These are phyloP conservation scores for Leptographium procerum DNA, from an alignment of 2,329 filamentous ascomycete genomes.

Conservation along the genomic window DNA sequence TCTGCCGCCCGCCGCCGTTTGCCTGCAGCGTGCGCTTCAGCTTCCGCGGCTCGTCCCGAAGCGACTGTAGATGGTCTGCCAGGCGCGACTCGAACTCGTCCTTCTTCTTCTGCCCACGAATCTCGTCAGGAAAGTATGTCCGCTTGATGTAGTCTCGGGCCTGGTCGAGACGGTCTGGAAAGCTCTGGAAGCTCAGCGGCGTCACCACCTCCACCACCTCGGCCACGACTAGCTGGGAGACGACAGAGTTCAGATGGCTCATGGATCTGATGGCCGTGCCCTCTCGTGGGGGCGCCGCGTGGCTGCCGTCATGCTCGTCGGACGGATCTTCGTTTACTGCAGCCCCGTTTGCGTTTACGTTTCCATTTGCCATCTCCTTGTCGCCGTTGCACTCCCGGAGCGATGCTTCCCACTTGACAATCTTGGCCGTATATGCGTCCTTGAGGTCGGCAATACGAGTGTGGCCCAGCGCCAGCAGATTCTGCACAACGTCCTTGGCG, in stretches of 20 bases:
- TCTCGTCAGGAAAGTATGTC: constrained; percentile 37
- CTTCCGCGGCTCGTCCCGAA: constrained; percentile 38
- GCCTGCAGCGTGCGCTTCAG: constrained; percentile 41
- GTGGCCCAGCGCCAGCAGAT: constrained; percentile 66
- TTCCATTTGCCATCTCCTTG: background rate
- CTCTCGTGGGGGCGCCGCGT: background rate
- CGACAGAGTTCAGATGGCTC: constrained; percentile 35
- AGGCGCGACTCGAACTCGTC: constrained; percentile 48
- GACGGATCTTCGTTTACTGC: background rate
- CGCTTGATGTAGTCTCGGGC: constrained; percentile 53
- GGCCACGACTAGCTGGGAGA: constrained; percentile 46
- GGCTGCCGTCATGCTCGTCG: background rate
- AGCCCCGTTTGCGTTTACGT: constrained; percentile 1
- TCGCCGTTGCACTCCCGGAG: background rate
- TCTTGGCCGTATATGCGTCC: constrained; percentile 42
- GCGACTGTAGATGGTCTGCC: constrained; percentile 38
- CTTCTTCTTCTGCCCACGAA: constrained; percentile 56
- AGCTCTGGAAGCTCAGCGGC: constrained; percentile 44
- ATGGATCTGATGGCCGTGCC: constrained; percentile 30
- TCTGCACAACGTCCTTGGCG: constrained; percentile 63
- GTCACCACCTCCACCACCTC: constrained; percentile 58
- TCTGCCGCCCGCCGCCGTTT: constrained; percentile 27
- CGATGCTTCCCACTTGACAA: constrained; percentile 16
- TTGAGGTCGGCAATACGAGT: constrained; percentile 58
- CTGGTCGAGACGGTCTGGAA: constrained; percentile 47